A percentile compares a stretch with the other conserved stretches of the same genome.
Conservation (phyloP, 2,329 filamentous ascomycete genomes). For the Amauroascus niger region DNA sequence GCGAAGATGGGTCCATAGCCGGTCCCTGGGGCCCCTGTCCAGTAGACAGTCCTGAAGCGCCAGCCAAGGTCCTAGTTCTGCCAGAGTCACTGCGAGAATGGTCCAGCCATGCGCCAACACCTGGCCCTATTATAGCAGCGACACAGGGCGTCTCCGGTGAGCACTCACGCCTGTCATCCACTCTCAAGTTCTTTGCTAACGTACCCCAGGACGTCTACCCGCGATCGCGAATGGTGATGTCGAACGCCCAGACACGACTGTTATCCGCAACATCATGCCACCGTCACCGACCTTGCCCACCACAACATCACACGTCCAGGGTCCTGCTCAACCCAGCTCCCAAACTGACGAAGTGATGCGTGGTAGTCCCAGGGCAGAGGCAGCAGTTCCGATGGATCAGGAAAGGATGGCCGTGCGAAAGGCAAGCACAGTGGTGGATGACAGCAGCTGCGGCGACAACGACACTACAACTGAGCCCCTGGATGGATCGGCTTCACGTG, state of each 20-base stretch:
- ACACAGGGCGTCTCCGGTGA: not conserved
- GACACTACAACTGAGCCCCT: not conserved
- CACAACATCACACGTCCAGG: not conserved
- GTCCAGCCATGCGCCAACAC: not conserved
- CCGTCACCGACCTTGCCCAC: not conserved
- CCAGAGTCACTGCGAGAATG: not conserved
- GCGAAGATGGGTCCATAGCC: not conserved
- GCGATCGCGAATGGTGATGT: not conserved
- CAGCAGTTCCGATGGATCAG: not conserved
- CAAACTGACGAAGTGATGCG: not conserved
- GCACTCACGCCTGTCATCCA: not conserved
- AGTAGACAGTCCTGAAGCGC: not conserved
- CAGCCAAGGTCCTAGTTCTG: not conserved
- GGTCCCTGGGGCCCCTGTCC: not conserved
- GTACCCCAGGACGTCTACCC: not conserved
- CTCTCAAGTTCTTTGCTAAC: not conserved
- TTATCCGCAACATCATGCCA: not conserved
- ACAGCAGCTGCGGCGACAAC: not conserved
- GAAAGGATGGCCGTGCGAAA: not conserved
- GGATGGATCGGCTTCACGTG: not conserved
- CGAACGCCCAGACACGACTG: not conserved
- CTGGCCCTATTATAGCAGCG: not conserved
- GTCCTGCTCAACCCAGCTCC: not conserved
- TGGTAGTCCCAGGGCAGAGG: not conserved
- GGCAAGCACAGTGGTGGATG: not conserved